Percentiles rank a stretch among this genome's conserved stretches.
Conservation (phyloP, 116 monocot genomes). For the Phalaenopsis hybrid region DNA sequence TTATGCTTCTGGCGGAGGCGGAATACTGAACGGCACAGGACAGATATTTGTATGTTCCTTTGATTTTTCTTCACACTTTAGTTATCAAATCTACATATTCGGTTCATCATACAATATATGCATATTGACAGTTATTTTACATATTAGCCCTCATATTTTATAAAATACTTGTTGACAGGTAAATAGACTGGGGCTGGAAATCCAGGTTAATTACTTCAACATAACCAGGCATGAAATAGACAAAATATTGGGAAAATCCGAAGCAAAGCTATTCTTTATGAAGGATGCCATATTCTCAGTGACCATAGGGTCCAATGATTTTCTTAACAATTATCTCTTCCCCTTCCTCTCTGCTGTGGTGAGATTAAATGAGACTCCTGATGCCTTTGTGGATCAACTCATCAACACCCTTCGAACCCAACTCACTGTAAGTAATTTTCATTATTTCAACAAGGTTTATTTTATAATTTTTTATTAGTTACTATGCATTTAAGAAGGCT, state of each 20-base stretch:
- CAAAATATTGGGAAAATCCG: constrained; percentile 38
- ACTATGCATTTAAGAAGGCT: too few relatives aligned
- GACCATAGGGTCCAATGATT: constrained; percentile 83
- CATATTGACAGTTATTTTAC: too few relatives aligned
- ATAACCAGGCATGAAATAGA: constrained; percentile 58
- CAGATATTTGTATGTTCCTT: constrained; percentile 58
- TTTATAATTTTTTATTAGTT: too few relatives aligned
- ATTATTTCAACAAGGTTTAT: too few relatives aligned
- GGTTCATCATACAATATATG: too few relatives aligned
- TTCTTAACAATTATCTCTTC: constrained; percentile 90
- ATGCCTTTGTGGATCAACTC: constrained; percentile 51
- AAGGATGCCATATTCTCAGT: constrained; percentile 62
- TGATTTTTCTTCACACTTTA: background rate
- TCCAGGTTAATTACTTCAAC: constrained; percentile 86
- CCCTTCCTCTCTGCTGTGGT: constrained; percentile 55
- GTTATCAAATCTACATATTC: too few relatives aligned
- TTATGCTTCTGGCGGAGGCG: constrained; percentile 87
- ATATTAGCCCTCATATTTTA: too few relatives aligned
- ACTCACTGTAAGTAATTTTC: constrained; percentile 35
- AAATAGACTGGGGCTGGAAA: constrained; percentile 69
- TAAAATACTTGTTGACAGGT: constrained; percentile 6
- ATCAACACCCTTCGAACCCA: constrained; percentile 45
- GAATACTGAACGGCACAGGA: constrained; percentile 79
- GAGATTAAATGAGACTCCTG: constrained; percentile 33
- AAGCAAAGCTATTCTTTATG: constrained; percentile 43